Conservation (phyloP, 2,329 filamentous ascomycete species). For the Pseudopithomyces chartarum region DNA sequence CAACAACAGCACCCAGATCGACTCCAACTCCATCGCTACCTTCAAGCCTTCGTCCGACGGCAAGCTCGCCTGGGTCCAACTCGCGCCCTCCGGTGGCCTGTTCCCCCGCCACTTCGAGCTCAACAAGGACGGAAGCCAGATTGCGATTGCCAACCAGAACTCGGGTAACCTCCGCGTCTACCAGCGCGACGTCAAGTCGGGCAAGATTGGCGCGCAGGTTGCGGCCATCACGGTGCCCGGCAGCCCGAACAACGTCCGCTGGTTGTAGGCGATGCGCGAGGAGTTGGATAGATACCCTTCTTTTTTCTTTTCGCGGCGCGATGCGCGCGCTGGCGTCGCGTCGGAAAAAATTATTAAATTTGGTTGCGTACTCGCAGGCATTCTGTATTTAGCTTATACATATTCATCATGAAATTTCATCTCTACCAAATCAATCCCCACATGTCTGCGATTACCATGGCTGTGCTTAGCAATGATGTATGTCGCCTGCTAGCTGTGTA, state of each 20-base stretch:
- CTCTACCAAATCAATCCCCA: too few species aligned
- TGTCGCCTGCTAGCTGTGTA: too few species aligned
- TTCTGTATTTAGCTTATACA: background rate
- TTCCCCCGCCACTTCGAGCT: conserved; percentile 71
- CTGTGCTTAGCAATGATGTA: too few species aligned
- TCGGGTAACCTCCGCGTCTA: conserved; percentile 67
- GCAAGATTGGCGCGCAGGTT: conserved; percentile 60
- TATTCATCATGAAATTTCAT: too few species aligned
- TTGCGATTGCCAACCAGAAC: conserved; percentile 70
- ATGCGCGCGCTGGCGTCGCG: too few species aligned
- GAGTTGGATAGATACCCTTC: conserved; percentile 9
- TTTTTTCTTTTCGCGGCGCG: background rate
- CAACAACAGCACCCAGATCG: conserved; percentile 38
- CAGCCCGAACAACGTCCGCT: conserved; percentile 30
- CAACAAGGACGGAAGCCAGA: conserved; percentile 65
- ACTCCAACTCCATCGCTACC: conserved; percentile 65
- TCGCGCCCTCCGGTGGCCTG: conserved; percentile 66
- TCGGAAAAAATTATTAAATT: background rate
- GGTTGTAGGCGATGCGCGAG: conserved; percentile 4
- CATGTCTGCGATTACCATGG: too few species aligned
- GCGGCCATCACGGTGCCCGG: conserved; percentile 29
- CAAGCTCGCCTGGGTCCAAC: conserved; percentile 59
- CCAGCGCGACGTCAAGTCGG: conserved; percentile 62
- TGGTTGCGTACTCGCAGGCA: background rate
- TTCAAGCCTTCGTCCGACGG: conserved; percentile 52